A percentile compares a stretch with the other conserved stretches of the same genome.
Evolutionary conservation across 2,329 filamentous ascomycete genomes (phyloP).

Genomic region (Claviceps monticola): DNA sequence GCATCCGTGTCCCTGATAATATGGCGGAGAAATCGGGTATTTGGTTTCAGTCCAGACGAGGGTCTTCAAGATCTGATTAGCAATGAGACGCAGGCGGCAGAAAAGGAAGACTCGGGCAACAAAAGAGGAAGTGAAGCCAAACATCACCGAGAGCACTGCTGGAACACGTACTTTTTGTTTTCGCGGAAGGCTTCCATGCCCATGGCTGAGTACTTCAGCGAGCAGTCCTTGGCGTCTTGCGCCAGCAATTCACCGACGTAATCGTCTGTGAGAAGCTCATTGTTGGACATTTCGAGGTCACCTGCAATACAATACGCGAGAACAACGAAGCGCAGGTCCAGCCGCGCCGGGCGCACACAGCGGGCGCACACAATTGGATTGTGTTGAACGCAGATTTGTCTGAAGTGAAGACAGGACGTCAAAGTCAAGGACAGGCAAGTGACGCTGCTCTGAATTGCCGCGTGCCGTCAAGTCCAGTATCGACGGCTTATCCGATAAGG

Average conservation of each 20-base stretch:
- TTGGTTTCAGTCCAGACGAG: slow-evolving; percentile 65
- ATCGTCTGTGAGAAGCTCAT: slow-evolving; percentile 53
- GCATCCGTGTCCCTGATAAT: slow-evolving; percentile 78
- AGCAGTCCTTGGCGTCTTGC: slow-evolving; percentile 63
- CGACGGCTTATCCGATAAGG: too few species aligned
- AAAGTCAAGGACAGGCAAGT: background rate
- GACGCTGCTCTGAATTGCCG: too few species aligned
- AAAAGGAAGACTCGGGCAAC: too few species aligned
- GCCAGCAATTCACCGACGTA: slow-evolving; percentile 69
- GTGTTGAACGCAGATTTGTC: background rate
- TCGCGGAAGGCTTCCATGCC: slow-evolving; percentile 46
- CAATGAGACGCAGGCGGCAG: background rate
- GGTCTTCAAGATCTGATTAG: slow-evolving; percentile 30
- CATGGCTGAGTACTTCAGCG: slow-evolving; percentile 58
- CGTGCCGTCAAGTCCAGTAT: too few species aligned
- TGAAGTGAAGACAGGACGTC: background rate
- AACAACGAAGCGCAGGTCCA: too few species aligned
- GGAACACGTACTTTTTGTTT: slow-evolving; percentile 31
- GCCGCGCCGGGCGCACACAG: background rate
- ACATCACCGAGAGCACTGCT: background rate
- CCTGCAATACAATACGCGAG: background rate
- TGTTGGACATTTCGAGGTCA: slow-evolving; percentile 22
- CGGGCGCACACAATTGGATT: background rate
- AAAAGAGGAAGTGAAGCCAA: too few species aligned
- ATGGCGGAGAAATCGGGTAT: slow-evolving; percentile 76